Conservation (phyloP, 257 asterid species). For the Agastache rugosa region DNA sequence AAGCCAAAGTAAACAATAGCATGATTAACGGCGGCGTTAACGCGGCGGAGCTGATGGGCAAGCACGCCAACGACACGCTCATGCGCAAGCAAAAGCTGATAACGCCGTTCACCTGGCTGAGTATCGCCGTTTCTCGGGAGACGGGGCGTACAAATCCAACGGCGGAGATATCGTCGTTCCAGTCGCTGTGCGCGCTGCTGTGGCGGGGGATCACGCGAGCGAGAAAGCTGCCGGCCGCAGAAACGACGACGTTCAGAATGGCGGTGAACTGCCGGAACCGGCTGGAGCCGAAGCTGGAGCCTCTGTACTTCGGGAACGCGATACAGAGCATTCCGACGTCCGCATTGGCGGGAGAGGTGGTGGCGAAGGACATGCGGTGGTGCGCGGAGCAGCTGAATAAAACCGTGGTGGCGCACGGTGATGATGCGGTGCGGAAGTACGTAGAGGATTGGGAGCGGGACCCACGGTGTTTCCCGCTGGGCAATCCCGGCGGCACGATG, state of each 20-base stretch:
- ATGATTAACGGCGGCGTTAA: conserved; percentile 38
- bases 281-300: conserved; percentile 60
- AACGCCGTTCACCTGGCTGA: conserved; percentile 44
- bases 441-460: conserved; percentile 54
- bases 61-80: conserved; percentile 57
- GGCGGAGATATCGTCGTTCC: conserved; percentile 66
- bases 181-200: conserved; percentile 60
- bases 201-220: conserved; percentile 73
- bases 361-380: conserved; percentile 47
- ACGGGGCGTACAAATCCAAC: conserved; percentile 21
- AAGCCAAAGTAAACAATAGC: conserved; percentile 46
- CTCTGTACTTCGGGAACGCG: conserved; percentile 69
- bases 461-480: conserved; percentile 66
- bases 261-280: conserved; percentile 73
- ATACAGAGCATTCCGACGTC: conserved; percentile 69
- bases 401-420: conserved; percentile 54
- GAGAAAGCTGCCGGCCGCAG: conserved; percentile 45
- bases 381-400: conserved; percentile 59
- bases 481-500: conserved; percentile 66
- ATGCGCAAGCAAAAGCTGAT: conserved; percentile 33
- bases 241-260: conserved; percentile 66
- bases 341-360: conserved; percentile 53
- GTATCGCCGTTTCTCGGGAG: conserved; percentile 31
- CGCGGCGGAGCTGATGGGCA: conserved; percentile 64
- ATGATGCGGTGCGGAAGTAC: conserved; percentile 47